phyloP scores from a whole-genome alignment of 108 stramenopile genomes.

The Mediolabrus comicus region DNA sequence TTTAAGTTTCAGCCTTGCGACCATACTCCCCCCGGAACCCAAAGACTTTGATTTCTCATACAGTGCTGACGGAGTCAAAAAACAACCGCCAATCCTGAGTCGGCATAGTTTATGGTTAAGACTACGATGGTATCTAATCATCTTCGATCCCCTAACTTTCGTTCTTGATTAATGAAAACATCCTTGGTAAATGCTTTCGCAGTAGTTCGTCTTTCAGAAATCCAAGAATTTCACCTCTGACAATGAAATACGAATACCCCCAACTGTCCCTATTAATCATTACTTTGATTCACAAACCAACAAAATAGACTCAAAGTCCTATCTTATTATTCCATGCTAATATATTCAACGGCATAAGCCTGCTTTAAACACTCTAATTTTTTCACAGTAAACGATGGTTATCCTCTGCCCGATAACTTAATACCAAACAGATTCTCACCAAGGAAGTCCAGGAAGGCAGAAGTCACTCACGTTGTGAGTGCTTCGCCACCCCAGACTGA shows the following conservation, averaged over 20 bases:
- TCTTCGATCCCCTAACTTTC: slow-evolving; percentile 99
- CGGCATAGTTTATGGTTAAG: slow-evolving; percentile 99
- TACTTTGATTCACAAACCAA: slow-evolving; percentile 96
- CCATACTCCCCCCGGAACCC: slow-evolving; percentile 78
- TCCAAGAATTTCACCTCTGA: slow-evolving; percentile 99
- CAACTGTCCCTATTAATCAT: slow-evolving; percentile 98
- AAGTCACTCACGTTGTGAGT: slow-evolving; percentile 44
- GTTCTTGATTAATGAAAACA: slow-evolving; percentile 99
- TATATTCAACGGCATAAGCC: slow-evolving; percentile 97
- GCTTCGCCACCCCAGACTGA: slow-evolving; percentile 50
- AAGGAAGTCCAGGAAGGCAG: slow-evolving; percentile 71
- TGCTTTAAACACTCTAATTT: slow-evolving; percentile 99
- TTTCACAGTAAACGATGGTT: slow-evolving; percentile 95
- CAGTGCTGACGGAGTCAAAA: slow-evolving; percentile 91
- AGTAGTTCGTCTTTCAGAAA: slow-evolving; percentile 98
- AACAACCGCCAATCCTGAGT: slow-evolving; percentile 92
- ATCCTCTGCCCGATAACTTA: slow-evolving; percentile 88
- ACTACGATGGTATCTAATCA: slow-evolving; percentile 99
- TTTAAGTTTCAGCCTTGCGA: slow-evolving; percentile 79
- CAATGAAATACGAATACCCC: slow-evolving; percentile 98
- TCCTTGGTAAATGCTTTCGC: slow-evolving; percentile 99
- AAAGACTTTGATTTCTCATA: slow-evolving; percentile 97
- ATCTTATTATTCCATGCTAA: slow-evolving; percentile 97
- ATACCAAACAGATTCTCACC: slow-evolving; percentile 87
- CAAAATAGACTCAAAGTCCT: slow-evolving; percentile 97